Base-by-base conservation (phyloP, 768 basidiomycete species). In the Boletus tomentosulus region DNA sequence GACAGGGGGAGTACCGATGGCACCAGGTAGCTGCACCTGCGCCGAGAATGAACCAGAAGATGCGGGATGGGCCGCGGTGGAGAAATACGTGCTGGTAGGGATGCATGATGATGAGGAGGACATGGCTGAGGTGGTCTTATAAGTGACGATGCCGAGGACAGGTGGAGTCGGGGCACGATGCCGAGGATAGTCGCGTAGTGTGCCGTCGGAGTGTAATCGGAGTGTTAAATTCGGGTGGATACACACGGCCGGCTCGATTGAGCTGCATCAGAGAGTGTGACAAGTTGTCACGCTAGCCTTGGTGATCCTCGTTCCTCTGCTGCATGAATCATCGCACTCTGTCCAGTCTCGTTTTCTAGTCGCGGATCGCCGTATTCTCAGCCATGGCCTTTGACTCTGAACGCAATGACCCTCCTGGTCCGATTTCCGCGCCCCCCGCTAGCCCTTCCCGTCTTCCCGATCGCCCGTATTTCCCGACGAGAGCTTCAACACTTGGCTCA, bases 31-130 rank as follows among this genome's bases (percentile, higher is more conserved):
- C 71, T 27, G 57, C 61, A 3, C 70, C 71, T 6, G 81, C 85
- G 55, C 87, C 87, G 58, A 87, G 19, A 60, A 77, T 9, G 74
- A 89, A 86, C 87, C 87, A 89, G 65, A 88, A 30, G 50, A 86
- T 39, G 57, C 87, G 84, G 42, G 80, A 80, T n/a, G 81, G 79
- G 6, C 77, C 64, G 51, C 72, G 66, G 47, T 67, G 69, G 57
- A 66, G 50, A 27, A 58, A 55, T 38, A 62, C 3, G 48, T 62
- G 56, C 1, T 54, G 47, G 52, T 65, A 59, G 0, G 59, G 57
- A 12, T 63, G 47, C 71, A 71, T 71, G 50, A 3, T 48, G 41
- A 2, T 41, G 48, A 9, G 45, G 27, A 16, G 9, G 19, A 6
- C 50, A 51, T 51, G 43, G 12, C 19, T n/a, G n/a, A 10, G 19